Base-by-base conservation (phyloP, 768 basidiomycete species). In the Tephrocybe rancida region DNA sequence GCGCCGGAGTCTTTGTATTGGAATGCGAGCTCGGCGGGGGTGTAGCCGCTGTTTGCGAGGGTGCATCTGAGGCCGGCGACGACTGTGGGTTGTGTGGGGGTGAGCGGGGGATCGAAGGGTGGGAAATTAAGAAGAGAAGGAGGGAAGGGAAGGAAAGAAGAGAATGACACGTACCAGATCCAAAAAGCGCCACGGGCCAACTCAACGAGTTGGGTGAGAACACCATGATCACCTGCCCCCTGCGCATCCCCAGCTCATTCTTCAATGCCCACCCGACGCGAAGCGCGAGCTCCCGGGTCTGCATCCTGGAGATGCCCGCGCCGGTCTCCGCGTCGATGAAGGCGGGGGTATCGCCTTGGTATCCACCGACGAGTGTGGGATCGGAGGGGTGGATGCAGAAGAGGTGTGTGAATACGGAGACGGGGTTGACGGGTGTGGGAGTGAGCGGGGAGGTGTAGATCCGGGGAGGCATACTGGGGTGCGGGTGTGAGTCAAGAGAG, bases 21-120 rank as follows among this genome's bases (percentile, higher is more conserved):
- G 67, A 84, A 83, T 0, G 74, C 76, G 0, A 95, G 78, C 63
- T 95, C 93, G 7, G 70, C 64, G 3, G 84, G 66, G 3, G 84
- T 87, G 62, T 90, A 94, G 0, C 77, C 76, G 53, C 79, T 84
- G 65, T 92, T 95, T 14, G 88, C 87, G 13, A 90, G 82, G 0
- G 91, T 89, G 48, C 82, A 80, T 39, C 81, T 71, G 14, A 90
- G 63, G 3, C 88, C 89, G 0, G 86, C 87, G 0, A 91, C 86
- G 38, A 86, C 73, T 64, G 41, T 26, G 37, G 26, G 13, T 3
- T 25, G 18, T 18, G 30, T 34, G n/a, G 11, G 45, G 11, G 13
- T 14, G 25, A 25, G 14, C 21, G 25, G 25, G 25, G 6, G 22
- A 7, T 8, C 6, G n/a, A 22, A 41, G 7, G n/a, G 21, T 41